phyloP scores from a whole-genome alignment of 2,329 filamentous ascomycete species.

The Penicillium sp. region DNA sequence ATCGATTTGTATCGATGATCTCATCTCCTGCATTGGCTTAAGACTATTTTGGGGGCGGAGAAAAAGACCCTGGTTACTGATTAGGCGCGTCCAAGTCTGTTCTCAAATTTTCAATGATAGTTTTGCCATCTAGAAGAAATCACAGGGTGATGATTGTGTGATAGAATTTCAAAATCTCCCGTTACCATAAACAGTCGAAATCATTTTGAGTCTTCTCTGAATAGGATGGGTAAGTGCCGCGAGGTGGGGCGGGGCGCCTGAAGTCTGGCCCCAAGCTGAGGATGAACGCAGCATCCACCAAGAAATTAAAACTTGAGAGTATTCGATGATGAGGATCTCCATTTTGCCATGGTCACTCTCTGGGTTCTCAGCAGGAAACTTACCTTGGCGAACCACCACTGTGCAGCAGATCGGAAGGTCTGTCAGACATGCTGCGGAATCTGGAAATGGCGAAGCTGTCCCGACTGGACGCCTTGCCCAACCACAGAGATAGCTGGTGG shows the following conservation, averaged over 20 bases:
- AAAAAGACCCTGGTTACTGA: background rate
- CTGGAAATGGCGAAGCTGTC: conserved; percentile 5
- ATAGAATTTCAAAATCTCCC: background rate
- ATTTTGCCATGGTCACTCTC: background rate
- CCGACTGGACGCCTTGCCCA: conserved; percentile 26
- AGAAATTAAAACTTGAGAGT: too few species aligned
- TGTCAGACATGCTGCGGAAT: conserved; percentile 9
- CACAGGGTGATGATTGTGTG: background rate
- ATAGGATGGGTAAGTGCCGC: conserved; percentile 7
- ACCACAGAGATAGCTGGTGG: conserved; percentile 14
- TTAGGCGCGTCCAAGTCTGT: background rate
- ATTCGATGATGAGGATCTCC: background rate
- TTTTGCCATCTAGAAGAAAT: background rate
- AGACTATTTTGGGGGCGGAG: conserved; percentile 1
- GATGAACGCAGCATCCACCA: background rate
- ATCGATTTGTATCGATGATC: background rate
- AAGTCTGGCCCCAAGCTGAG: conserved; percentile 19
- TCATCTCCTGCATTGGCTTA: background rate
- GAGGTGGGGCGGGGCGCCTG: background rate
- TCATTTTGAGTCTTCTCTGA: conserved; percentile 1
- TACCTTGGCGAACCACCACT: background rate
- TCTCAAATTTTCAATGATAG: background rate
- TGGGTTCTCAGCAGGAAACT: background rate
- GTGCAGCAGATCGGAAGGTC: background rate
- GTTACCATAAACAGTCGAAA: background rate